Conservation (phyloP, 345 rosid species). For the Excoecaria cochinchinensis region DNA sequence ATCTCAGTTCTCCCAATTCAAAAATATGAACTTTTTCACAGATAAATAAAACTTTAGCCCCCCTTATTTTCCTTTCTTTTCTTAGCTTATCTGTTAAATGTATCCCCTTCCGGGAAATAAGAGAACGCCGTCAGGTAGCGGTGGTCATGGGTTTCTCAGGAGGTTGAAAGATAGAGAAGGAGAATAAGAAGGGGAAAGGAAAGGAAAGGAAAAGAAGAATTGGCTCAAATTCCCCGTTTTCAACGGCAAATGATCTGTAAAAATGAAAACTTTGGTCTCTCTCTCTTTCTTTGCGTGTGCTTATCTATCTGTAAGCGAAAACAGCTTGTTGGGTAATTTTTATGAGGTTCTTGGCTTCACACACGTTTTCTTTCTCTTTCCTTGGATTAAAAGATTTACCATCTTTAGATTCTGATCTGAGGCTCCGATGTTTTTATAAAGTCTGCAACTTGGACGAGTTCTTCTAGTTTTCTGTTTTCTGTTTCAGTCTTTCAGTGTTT, state of each 20-base stretch:
- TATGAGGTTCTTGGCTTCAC: too few relatives aligned
- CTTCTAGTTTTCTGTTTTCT: too few relatives aligned
- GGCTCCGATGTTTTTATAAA: neutral
- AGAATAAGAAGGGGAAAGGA: neutral
- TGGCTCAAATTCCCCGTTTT: slow-evolving; percentile 20
- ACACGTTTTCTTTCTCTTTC: too few relatives aligned
- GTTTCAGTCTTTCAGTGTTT: too few relatives aligned
- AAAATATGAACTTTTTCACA: neutral
- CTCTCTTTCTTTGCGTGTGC: neutral
- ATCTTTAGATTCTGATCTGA: neutral
- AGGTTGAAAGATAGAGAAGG: neutral
- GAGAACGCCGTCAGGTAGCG: slow-evolving; percentile 3
- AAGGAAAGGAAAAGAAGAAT: neutral
- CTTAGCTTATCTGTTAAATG: neutral
- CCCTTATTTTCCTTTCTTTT: neutral
- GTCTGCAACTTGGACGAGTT: neutral
- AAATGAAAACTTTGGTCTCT: neutral
- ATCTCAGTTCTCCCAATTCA: neutral
- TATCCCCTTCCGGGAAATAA: neutral
- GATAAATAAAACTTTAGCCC: neutral
- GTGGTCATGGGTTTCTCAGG: neutral
- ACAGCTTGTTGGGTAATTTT: neutral
- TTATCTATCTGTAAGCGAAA: neutral
- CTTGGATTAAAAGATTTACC: neutral
- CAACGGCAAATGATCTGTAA: slow-evolving; percentile 21